Conservation (phyloP, 495 filamentous ascomycete genomes). For the Aspergillus egyptiacus region DNA sequence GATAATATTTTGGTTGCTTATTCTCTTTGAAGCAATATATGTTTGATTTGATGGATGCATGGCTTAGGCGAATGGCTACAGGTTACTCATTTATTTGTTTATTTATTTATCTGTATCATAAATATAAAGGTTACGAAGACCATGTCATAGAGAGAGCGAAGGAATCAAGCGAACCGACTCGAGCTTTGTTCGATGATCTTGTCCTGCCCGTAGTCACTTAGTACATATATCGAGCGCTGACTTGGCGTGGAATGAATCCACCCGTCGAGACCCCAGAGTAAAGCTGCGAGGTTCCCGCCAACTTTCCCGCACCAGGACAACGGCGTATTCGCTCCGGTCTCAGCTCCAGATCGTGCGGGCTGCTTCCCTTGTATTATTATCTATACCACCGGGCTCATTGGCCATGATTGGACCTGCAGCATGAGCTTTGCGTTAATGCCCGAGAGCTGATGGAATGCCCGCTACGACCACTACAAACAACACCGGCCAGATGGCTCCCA, state of each 20-base stretch:
- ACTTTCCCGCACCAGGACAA: background rate
- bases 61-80: constrained; percentile 35
- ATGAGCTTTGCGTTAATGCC: constrained; percentile 24
- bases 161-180: background rate
- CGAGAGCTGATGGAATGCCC: constrained; percentile 38
- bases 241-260: background rate
- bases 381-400: constrained; percentile 5
- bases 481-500: constrained; percentile 36
- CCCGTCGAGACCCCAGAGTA: background rate
- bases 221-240: background rate
- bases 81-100: constrained; percentile 12
- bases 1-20: constrained; percentile 8
- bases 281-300: constrained; percentile 5
- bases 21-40: constrained; percentile 12
- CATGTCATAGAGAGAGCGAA: constrained; percentile 20
- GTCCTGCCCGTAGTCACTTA: no score
- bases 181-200: background rate
- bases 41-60: constrained; percentile 29
- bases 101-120: constrained; percentile 24
- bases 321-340: background rate
- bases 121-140: constrained; percentile 23
- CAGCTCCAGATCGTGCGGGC: background rate
- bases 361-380: background rate
- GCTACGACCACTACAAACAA: constrained; percentile 27
- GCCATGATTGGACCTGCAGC: constrained; percentile 18